Evolutionary conservation across 2,329 filamentous ascomycete species (phyloP).

Genomic region (Ophiobolus disseminans): DNA sequence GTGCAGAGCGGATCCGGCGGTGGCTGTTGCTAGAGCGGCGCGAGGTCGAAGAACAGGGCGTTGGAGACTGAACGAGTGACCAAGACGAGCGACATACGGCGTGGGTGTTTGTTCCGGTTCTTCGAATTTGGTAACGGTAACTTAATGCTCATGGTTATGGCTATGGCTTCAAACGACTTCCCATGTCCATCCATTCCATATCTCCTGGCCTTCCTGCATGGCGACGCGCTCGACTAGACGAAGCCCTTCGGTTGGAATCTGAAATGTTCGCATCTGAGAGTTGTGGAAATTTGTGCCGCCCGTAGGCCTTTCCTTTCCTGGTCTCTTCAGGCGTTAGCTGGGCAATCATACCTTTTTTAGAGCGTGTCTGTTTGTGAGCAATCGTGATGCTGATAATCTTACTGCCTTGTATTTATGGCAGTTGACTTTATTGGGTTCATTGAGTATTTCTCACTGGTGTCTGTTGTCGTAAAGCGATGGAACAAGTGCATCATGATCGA

Average conservation of each 20-base stretch:
- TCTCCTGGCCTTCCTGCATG: constrained; percentile 34
- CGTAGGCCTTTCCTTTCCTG: constrained; percentile 29
- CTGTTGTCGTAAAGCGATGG: no score
- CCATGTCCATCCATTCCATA: constrained; percentile 30
- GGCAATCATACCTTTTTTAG: constrained; percentile 24
- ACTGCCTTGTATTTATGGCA: no score
- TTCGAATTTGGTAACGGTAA: constrained; percentile 28
- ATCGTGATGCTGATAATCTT: not conserved
- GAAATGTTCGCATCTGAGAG: constrained; percentile 33
- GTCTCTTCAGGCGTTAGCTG: constrained; percentile 32
- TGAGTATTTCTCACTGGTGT: no score
- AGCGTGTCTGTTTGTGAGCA: not conserved
- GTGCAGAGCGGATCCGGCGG: constrained; percentile 86
- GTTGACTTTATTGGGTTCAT: not conserved
- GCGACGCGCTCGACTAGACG: constrained; percentile 30
- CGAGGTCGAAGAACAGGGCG: constrained; percentile 10
- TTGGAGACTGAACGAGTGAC: constrained; percentile 20
- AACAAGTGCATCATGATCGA: no score
- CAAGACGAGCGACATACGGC: constrained; percentile 32
- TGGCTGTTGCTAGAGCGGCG: constrained; percentile 80
- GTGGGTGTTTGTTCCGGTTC: constrained; percentile 33
- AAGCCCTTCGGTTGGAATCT: constrained; percentile 40
- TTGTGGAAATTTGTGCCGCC: constrained; percentile 30
- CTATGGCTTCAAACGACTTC: constrained; percentile 24
- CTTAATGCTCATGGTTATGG: constrained; percentile 42